phyloP scores from a whole-genome alignment of 805 yeast species.

The Ogataea sp. region DNA sequence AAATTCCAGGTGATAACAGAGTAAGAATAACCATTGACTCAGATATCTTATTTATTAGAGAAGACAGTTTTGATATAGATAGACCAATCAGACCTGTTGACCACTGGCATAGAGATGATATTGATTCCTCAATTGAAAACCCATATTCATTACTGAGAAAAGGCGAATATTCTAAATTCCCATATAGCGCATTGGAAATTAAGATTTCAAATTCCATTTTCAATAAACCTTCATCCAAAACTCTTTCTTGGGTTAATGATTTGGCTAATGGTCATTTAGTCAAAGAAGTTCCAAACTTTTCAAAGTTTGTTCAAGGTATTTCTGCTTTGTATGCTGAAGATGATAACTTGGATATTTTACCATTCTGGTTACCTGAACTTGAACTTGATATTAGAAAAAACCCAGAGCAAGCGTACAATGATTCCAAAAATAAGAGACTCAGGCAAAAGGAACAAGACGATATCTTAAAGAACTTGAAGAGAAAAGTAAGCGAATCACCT shows the following conservation, averaged over 20 bases:
- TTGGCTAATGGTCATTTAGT: slow-evolving; percentile 76
- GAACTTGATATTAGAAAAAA: slow-evolving; percentile 70
- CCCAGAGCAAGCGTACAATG: slow-evolving; percentile 73
- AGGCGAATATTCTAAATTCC: slow-evolving; percentile 80
- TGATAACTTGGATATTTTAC: slow-evolving; percentile 81
- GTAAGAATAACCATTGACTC: slow-evolving; percentile 87
- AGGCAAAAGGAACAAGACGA: slow-evolving; percentile 36
- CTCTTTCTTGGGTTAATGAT: slow-evolving; percentile 74
- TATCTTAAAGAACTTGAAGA: slow-evolving; percentile 29
- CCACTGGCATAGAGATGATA: slow-evolving; percentile 88
- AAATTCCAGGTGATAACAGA: slow-evolving; percentile 95
- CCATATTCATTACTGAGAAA: slow-evolving; percentile 71
- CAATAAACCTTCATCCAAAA: slow-evolving; percentile 41
- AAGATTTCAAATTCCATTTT: slow-evolving; percentile 38
- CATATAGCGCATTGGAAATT: slow-evolving; percentile 83
- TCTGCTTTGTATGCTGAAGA: slow-evolving; percentile 84
- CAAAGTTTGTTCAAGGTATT: slow-evolving; percentile 89
- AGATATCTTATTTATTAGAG: slow-evolving; percentile 80
- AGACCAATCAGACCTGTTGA: slow-evolving; percentile 86
- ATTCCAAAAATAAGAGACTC: slow-evolving; percentile 45
- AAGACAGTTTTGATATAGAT: slow-evolving; percentile 76
- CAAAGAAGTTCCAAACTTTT: slow-evolving; percentile 89
- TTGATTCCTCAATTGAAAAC: slow-evolving; percentile 66
- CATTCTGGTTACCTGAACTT: slow-evolving; percentile 91
- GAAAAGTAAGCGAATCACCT: slow-evolving; percentile 33